Base-by-base conservation (phyloP, 2,329 filamentous ascomycete species). In the Fusarium clavum region DNA sequence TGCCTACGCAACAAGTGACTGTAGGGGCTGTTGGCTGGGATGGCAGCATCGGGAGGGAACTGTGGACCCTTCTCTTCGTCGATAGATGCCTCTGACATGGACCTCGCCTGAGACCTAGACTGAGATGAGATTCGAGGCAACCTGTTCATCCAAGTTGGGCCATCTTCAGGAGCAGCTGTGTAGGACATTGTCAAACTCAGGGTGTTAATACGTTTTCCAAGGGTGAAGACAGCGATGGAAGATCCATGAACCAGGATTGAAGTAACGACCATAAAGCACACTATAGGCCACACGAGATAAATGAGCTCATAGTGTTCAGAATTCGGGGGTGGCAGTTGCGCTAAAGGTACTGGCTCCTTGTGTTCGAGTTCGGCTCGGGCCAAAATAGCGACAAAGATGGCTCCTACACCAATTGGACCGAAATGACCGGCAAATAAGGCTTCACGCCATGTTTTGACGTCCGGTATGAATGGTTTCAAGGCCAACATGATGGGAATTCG, bases 201-300 rank as follows among this genome's bases (percentile, higher is more conserved):
- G 0, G 96, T 98, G 82, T 98, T 98, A 87, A 99, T 99, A 66
- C 93, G 94, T 81, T 98, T 99, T 75, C 96, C 96, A 3, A 99
- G 88, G 0, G 96, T 98, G 76, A 99, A 99, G 11, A 99, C 96
- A 8, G 96, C 96, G 73, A 99, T 92, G 0, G 96, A 98, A n/a
- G 96, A 98, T 24, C 96, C 96, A 76, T 99, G 96, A 2, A 99
- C 93, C 40, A 98, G 82, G 75, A 99, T 99, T 14, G 96, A 99
- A 6, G 92, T 87, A 56, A 99, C 93, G 65, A 99, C 95, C 76
- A 99, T 84, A 80, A 99, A 99, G 1, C 93, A 94, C 0, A 93
- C 93, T 62, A 99, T 94, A 1, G 96, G 96, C 96, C 96, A 99
- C 49, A 99, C 97, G 29, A 97, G 83, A 57, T 92, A 87, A 54